These are phyloP conservation scores for Ophiocordyceps robertsii DNA, from an alignment of 2,329 filamentous ascomycete genomes.

Conservation along the genomic window DNA sequence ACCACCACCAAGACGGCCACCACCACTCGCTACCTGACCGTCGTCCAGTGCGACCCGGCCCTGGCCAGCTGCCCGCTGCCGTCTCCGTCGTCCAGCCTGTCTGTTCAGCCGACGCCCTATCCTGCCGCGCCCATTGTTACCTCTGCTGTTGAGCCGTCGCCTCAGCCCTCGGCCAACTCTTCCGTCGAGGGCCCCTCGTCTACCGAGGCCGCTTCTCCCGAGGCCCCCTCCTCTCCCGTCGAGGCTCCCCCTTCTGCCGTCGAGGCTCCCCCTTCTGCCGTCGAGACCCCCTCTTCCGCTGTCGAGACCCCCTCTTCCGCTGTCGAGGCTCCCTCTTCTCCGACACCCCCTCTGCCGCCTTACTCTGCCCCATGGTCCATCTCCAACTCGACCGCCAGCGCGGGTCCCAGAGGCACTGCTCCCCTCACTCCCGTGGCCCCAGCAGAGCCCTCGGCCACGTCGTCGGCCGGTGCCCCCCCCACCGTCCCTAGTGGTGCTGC, in stretches of 20 bases:
- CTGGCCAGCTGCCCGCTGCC: constrained; percentile 27
- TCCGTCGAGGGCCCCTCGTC: too few relatives aligned
- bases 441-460: constrained; percentile 7
- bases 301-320: too few relatives aligned
- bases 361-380: constrained; percentile 10
- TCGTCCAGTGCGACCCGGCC: constrained; percentile 32
- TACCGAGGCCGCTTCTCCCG: too few relatives aligned
- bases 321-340: too few relatives aligned
- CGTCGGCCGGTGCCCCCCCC: constrained; percentile 7
- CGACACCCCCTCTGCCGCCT: too few relatives aligned
- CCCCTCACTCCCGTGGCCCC: constrained; percentile 12
- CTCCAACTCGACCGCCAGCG: constrained; percentile 19
- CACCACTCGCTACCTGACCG: constrained; percentile 28
- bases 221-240: too few relatives aligned
- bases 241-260: too few relatives aligned
- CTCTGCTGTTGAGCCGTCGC: too few relatives aligned
- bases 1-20: constrained; percentile 31
- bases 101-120: constrained; percentile 17
- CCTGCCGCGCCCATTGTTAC: constrained; percentile 15
- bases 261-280: too few relatives aligned
- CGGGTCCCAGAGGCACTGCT: constrained; percentile 9
- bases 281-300: too few relatives aligned
- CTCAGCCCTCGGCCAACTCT: too few relatives aligned
- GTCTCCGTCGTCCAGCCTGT: constrained; percentile 1
- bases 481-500: too few relatives aligned